Base-by-base conservation (phyloP, 352 stramenopile genomes). In the Phytophthora brassicae region DNA sequence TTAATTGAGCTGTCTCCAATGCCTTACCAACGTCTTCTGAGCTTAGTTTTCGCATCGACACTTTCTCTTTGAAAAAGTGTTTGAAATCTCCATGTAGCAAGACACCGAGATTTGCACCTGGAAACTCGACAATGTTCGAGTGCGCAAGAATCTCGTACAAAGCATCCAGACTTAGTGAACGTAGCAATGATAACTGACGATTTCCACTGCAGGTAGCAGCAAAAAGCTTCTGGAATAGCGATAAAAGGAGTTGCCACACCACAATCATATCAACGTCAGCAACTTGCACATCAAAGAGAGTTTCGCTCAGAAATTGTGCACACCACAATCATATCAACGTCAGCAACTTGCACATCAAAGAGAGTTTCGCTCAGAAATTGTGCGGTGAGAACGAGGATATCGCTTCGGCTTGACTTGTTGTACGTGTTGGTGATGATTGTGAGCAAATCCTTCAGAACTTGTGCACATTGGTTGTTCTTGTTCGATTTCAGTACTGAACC, bases 221-320 rank as follows among this genome's bases (percentile, higher is more conserved):
- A 4, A 82, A 78, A 1, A 87, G 61, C 17, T 66, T 77, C 46
- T 77, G 65, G 19, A 82, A 84, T 2, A 87, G 39, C 24, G 38
- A 35, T 9, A 63, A 20, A 6, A 81, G 41, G 19, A 88, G 38
- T 47, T 75, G 66, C 63, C 64, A 81, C n/a, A 79, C 74, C 12
- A 86, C 56, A 11, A 67, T 50, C 17, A 74, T 56, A 47, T 90
- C 81, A 11, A 24, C 38, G 16, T 38, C 31, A 12, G 68, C 64
- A n/a, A 86, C 65, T 60, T 82, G 77, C 4, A 88, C 62, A 42
- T 88, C 81, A 28, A 64, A 78, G 23, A 90, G 52, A 1, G 66
- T 44, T 4, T 50, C 41, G 12, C 71, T 60, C 22, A n/a, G n/a
- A n/a, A n/a, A n/a, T n/a, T n/a, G n/a, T n/a, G n/a, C 64, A 81